Conservation (phyloP, 2,329 filamentous ascomycete genomes). For the Lachnellula suecica region DNA sequence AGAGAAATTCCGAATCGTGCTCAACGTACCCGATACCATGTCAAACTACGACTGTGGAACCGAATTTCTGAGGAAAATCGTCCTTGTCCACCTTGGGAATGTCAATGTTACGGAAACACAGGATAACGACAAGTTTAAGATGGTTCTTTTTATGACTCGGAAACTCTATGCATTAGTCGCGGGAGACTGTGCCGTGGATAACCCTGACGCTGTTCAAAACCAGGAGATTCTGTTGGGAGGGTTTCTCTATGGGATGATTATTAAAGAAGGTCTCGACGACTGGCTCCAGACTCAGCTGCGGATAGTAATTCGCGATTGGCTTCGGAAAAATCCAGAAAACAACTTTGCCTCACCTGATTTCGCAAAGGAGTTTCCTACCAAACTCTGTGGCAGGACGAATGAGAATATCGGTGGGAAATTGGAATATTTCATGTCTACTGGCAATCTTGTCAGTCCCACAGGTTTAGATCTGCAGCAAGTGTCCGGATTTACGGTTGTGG, state of each 20-base stretch:
- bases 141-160: conserved; percentile 92
- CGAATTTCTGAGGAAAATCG: conserved; percentile 86
- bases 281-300: conserved; percentile 63
- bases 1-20: conserved; percentile 84
- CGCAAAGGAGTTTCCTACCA: conserved; percentile 72
- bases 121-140: conserved; percentile 88
- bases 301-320: conserved; percentile 54
- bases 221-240: conserved; percentile 93
- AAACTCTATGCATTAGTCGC: conserved; percentile 93
- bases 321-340: conserved; percentile 56
- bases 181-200: conserved; percentile 89
- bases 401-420: conserved; percentile 85
- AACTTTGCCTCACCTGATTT: conserved; percentile 79
- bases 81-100: conserved; percentile 88
- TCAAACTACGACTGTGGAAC: conserved; percentile 86
- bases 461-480: conserved; percentile 93
- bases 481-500: conserved; percentile 93
- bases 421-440: conserved; percentile 95
- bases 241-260: conserved; percentile 89
- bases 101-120: conserved; percentile 80
- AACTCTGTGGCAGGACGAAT: conserved; percentile 78
- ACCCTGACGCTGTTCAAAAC: conserved; percentile 94
- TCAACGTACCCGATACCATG: conserved; percentile 81
- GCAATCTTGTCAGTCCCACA: conserved; percentile 87
- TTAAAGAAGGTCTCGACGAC: conserved; percentile 93